These are phyloP conservation scores for Ophiostoma ulmi DNA, from an alignment of 2,329 filamentous ascomycete genomes.

Conservation along the genomic window DNA sequence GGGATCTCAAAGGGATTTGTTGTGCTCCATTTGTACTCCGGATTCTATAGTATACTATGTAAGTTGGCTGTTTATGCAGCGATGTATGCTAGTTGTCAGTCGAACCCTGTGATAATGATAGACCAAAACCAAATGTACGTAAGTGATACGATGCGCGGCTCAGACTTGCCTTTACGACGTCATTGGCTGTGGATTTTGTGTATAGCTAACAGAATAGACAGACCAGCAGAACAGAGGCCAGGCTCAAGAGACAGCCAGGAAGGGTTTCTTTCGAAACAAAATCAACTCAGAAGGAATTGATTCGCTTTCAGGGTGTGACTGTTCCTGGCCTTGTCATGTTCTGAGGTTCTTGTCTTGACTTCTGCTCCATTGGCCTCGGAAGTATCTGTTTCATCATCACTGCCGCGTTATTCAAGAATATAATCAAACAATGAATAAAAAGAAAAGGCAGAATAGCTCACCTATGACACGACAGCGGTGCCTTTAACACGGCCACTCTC, in stretches of 20 bases:
- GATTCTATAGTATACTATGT: too few relatives aligned
- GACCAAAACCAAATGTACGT: too few relatives aligned
- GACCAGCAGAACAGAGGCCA: background rate
- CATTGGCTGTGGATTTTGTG: conserved; percentile 9
- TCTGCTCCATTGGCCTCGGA: conserved; percentile 47
- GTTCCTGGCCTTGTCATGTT: background rate
- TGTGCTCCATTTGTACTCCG: too few relatives aligned
- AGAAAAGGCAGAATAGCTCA: background rate
- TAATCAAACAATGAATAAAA: background rate
- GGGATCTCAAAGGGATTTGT: too few relatives aligned
- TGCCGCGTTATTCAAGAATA: too few relatives aligned
- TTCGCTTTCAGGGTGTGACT: background rate
- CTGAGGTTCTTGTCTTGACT: background rate
- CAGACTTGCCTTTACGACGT: conserved; percentile 27
- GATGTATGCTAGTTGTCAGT: too few relatives aligned
- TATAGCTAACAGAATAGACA: background rate
- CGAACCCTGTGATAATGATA: too few relatives aligned
- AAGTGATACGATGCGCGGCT: conserved; percentile 13
- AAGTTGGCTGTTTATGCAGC: too few relatives aligned
- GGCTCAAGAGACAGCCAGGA: background rate
- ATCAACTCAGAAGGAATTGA: conserved; percentile 31
- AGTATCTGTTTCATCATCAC: conserved; percentile 74
- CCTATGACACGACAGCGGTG: conserved; percentile 50
- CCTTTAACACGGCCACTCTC: conserved; percentile 64
- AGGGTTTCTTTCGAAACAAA: conserved; percentile 40